These are phyloP conservation scores for Rhynchospora pubera DNA, from an alignment of 176 grass and related monocot genomes.

Conservation along the genomic window DNA sequence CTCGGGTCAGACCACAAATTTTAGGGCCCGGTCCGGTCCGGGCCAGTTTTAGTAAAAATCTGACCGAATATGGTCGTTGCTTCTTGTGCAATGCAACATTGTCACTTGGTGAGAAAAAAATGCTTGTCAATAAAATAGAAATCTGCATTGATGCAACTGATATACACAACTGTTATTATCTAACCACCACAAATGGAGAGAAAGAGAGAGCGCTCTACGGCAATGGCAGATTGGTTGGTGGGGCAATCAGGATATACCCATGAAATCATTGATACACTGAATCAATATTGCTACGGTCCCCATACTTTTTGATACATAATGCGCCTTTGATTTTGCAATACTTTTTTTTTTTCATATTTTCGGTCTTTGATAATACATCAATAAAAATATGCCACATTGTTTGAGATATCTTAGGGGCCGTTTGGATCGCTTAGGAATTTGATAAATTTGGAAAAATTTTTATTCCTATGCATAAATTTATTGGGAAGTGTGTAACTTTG, in stretches of 20 bases:
- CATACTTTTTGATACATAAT: not conserved
- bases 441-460: no score
- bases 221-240: slow-evolving; percentile 11
- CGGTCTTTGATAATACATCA: no score
- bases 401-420: no score
- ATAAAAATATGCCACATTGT: no score
- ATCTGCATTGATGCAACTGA: not conserved
- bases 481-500: no score
- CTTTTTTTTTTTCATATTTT: no score
- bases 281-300: slow-evolving; percentile 1
- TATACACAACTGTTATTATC: not conserved
- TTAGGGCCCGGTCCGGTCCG: not conserved
- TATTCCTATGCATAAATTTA: no score
- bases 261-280: slow-evolving; percentile 13
- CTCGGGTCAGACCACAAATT: not conserved
- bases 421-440: no score
- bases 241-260: slow-evolving; percentile 9
- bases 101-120: not conserved
- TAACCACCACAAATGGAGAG: not conserved
- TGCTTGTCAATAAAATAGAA: not conserved
- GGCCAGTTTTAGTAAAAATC: not conserved
- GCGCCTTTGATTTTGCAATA: not conserved
- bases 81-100: not conserved
- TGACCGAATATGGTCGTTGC: not conserved
- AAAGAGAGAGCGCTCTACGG: not conserved